Conservation (phyloP, 306 rosid species). For the Cucumis cinereus region DNA sequence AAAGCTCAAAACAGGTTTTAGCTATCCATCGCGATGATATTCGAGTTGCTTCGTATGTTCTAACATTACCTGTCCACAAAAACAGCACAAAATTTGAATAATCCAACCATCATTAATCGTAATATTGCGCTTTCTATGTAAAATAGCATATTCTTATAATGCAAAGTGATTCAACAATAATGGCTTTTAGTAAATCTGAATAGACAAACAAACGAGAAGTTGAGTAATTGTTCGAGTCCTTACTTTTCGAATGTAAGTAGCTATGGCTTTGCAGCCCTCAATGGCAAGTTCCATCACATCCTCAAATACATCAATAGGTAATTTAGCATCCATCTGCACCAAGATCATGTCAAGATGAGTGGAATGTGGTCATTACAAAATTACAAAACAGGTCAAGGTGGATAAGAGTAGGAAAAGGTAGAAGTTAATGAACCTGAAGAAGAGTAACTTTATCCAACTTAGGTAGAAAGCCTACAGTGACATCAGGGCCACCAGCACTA, state of each 20-base stretch:
- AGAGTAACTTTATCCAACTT: slow-evolving; percentile 81
- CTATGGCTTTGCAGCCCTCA: slow-evolving; percentile 94
- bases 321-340: slow-evolving; percentile 79
- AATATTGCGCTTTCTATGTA: not conserved
- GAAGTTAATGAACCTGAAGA: slow-evolving; percentile 46
- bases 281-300: slow-evolving; percentile 75
- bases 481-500: slow-evolving; percentile 97
- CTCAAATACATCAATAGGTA: slow-evolving; percentile 71
- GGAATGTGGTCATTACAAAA: not conserved
- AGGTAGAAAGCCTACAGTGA: slow-evolving; percentile 70
- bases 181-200: not conserved
- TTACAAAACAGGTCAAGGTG: not conserved
- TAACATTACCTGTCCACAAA: slow-evolving; percentile 42
- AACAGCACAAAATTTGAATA: slow-evolving; percentile 1
- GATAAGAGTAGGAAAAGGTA: not conserved
- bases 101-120: not conserved
- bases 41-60: slow-evolving; percentile 74
- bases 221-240: slow-evolving; percentile 5
- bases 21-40: slow-evolving; percentile 43
- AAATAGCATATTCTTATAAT: slow-evolving; percentile 2
- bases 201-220: not conserved
- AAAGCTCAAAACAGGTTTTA: not conserved
- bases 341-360: not conserved
- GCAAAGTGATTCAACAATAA: slow-evolving; percentile 1
- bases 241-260: slow-evolving; percentile 63